Evolutionary conservation across 2,329 filamentous ascomycete species (phyloP), one percentile per base, ranked within the genome.

Genomic region (Thermothelomyces thermophilus): DNA sequence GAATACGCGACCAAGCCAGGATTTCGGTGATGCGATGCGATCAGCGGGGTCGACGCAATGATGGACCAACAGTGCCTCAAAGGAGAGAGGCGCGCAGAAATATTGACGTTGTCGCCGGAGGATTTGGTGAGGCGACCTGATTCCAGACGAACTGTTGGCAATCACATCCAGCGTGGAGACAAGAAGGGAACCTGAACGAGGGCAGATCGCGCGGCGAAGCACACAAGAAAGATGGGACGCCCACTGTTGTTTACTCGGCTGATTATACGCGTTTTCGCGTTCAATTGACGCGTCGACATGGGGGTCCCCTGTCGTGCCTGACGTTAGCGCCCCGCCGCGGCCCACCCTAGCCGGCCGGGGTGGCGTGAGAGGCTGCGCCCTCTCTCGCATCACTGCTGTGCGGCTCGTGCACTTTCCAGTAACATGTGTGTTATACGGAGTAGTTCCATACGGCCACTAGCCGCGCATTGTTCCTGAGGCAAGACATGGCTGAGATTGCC

Each of bases 261-360:
- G 39, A 39, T 48, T 52, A 41, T 44, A 50, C 56, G 56, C 52
- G 56, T 57, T 56, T 54, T 54, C 56, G 58, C 56, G 58, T 58
- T 53, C 42, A 46, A 46, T 44, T 46, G 48, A 50, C 58, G 54
- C 55, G 56, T 50, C 44, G 53, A 42, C 54, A 55, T 39, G 56
- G 52, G 35, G 5, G 33, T 31, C 33, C 54, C 56, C n/a, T 57
- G 55, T 41, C 54, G 50, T 54, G 48, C 40, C 53, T 53, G 48
- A 40, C 41, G 46, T 50, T 60, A 55, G 56, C 46, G 55, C 34
- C 10, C 26, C 51, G n/a, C 31, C 35, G 26, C 11, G 46, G 37
- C 48, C 53, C 55, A 56, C 56, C 35, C 6, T 17, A n/a, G 8
- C 48, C 19, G 13, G 39, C 52, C 19, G 34, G 50, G 52, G 56